Base-by-base conservation (phyloP, 192 early-diverging fungal species). In the Thamnidium elegans region DNA sequence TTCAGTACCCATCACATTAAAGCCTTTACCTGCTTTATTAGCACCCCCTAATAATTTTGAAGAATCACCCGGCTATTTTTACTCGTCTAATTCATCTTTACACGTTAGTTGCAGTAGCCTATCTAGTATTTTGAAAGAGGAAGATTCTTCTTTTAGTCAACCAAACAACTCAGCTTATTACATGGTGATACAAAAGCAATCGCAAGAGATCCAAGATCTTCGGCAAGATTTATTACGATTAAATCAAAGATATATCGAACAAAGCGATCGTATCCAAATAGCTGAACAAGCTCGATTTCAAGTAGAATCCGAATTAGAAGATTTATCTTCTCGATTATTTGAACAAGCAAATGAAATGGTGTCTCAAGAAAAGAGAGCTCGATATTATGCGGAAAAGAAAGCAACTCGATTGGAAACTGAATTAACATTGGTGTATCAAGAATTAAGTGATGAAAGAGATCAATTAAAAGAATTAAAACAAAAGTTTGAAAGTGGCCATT, bases 311-410 rank as follows among this genome's bases (percentile, higher is more conserved):
- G 96, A 99, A 74, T 78, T 99, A 8, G 96, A 97, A 67, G 94
- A 97, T 46, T 78, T 99, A 23, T 92, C 91, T 14, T 79, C 83
- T n/a, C 81, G 84, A 32, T 71, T 99, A 19, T 94, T 99, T 76
- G 90, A 94, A 58, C 90, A 95, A 68, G 96, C 96, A 4, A 96
- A 99, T 59, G 82, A 76, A 6, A 87, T 97, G 87, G 94, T 97
- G 7, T 88, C 90, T 1, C 71, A 76, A 6, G 92, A 94, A 65
- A 87, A 86, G 14, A 71, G 80, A 44, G 73, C 26, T 73, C 48
- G 65, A 65, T 47, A 71, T 77, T 34, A 71, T 76, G 45, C 81
- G 59, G 55, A 69, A 63, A 31, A 54, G 23, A 15, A 32, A 26
- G 14, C 45, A 17, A n/a, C 23, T 13, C 20, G 21, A 20, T 15